Base-by-base conservation (phyloP, 495 filamentous ascomycete genomes). In the Echria macrotheca region DNA sequence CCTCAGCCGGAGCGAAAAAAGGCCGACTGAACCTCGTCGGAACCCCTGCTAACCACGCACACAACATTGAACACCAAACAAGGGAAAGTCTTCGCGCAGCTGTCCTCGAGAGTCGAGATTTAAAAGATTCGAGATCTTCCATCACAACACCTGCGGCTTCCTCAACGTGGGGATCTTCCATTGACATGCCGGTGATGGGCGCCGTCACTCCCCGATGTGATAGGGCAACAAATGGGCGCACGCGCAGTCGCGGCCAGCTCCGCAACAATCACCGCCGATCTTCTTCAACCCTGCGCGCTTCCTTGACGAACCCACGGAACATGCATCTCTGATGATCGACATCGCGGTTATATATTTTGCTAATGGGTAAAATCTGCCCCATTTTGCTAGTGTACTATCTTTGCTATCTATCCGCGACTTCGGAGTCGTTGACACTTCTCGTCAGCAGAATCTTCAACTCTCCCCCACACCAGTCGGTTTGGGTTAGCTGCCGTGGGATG, bases 111-210 rank as follows among this genome's bases (percentile, higher is more conserved):
- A n/a, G n/a, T n/a, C n/a, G n/a, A n/a, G n/a, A n/a, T n/a, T n/a
- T n/a, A n/a, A n/a, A n/a, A n/a, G n/a, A n/a, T n/a, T n/a, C n/a
- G n/a, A n/a, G n/a, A n/a, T n/a, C n/a, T n/a, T n/a, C n/a, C n/a
- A n/a, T n/a, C n/a, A n/a, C 28, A 31, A 31, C 28, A 6, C 28
- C 7, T 31, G 28, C 28, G 28, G 7, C 28, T 31, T 31, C n/a
- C n/a, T n/a, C n/a, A n/a, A n/a, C 39, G 42, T 32, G 42, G 42
- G 11, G 42, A 44, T 44, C 26, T 32, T 19, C 42, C 29, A 44
- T 29, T 28, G n/a, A 24, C 24, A 32, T 29, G 25, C 24, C 21
- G 7, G 4, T 32, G 25, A 44, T 31, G 15, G n/a, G 25, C 23
- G 24, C 11, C 9, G 15, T 18, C 42, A 5, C 24, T 18, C n/a